Percentiles rank a stretch among this genome's conserved stretches.
These are phyloP conservation scores for Priceomyces castillae DNA, from an alignment of 805 yeast species.

Conservation along the genomic window DNA sequence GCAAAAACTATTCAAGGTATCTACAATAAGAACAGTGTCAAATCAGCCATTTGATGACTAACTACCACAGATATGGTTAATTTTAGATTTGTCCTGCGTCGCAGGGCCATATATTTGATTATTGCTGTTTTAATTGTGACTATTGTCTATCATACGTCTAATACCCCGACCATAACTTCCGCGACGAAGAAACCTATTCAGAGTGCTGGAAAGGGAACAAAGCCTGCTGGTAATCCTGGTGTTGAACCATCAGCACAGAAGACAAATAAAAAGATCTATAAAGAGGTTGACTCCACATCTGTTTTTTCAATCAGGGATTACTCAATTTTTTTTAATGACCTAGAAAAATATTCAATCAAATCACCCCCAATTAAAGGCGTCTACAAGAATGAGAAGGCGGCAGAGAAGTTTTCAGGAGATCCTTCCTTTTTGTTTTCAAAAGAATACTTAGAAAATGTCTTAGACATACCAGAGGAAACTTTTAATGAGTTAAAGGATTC, in stretches of 20 bases:
- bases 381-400: conserved; percentile 44
- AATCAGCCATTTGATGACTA: not conserved
- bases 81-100: not conserved
- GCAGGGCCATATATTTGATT: not conserved
- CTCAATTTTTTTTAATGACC: conserved; percentile 29
- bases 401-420: conserved; percentile 41
- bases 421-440: conserved; percentile 43
- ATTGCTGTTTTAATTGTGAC: not conserved
- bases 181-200: not conserved
- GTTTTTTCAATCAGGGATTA: conserved; percentile 17
- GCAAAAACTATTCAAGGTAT: too few species aligned
- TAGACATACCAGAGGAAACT: conserved; percentile 38
- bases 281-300: not conserved
- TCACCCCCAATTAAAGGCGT: conserved; percentile 39
- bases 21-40: too few species aligned
- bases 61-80: not conserved
- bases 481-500: conserved; percentile 32
- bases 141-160: not conserved
- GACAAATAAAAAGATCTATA: not conserved
- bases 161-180: not conserved
- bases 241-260: too few species aligned
- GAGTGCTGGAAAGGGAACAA: not conserved
- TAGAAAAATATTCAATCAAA: conserved; percentile 34
- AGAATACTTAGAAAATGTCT: conserved; percentile 42
- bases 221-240: conserved; percentile 2